These are phyloP conservation scores for Dryadomyces sulphureus DNA, from an alignment of 2,329 filamentous ascomycete genomes.

Conservation along the genomic window DNA sequence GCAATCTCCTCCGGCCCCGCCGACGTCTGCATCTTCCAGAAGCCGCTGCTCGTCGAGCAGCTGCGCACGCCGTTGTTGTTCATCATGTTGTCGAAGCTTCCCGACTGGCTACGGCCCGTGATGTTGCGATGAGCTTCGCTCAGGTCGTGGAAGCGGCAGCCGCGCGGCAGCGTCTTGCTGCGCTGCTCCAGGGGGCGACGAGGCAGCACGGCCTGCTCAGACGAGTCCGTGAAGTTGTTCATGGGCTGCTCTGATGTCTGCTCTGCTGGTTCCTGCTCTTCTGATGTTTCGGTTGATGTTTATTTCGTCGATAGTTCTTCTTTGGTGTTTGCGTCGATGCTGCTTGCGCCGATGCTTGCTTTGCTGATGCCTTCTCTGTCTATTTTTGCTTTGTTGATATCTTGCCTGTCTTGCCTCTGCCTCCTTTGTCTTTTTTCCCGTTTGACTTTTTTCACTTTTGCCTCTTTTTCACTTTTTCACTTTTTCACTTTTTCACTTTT, in stretches of 20 bases:
- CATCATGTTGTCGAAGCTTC: background rate
- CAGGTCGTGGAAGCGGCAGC: slow-evolving; percentile 21
- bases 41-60: background rate
- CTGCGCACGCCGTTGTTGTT: background rate
- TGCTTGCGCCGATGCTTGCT: too few relatives aligned
- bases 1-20: background rate
- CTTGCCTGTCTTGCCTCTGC: too few relatives aligned
- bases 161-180: slow-evolving; percentile 16
- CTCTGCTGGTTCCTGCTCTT: too few relatives aligned
- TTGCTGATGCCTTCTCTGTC: too few relatives aligned
- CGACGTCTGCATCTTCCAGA: background rate
- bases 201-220: background rate
- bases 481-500: background rate
- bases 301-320: too few relatives aligned
- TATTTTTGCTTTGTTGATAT: too few relatives aligned
- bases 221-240: too few relatives aligned
- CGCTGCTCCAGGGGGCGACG: background rate
- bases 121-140: slow-evolving; percentile 25
- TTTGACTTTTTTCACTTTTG: background rate
- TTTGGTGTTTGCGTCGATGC: too few relatives aligned
- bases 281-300: too few relatives aligned
- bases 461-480: background rate
- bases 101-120: slow-evolving; percentile 14
- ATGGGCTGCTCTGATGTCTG: too few relatives aligned
- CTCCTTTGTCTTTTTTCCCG: too few relatives aligned